Conservation (phyloP, 2,329 filamentous ascomycete species). For the Bipolaris gigantea region DNA sequence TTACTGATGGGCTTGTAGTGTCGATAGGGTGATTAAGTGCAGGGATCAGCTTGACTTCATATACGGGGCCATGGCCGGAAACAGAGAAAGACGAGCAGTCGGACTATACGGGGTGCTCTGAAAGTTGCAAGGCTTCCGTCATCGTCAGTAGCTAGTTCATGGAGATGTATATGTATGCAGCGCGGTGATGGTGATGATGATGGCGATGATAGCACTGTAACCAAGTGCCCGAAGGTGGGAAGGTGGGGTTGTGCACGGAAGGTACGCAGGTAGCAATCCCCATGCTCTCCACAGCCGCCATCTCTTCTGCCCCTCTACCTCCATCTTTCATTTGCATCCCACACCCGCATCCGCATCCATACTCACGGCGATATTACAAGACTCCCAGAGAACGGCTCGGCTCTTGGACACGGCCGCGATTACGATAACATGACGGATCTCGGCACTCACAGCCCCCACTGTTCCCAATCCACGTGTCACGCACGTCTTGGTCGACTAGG, state of each 20-base stretch:
- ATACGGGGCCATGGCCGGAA: not conserved
- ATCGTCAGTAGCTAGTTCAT: too few species aligned
- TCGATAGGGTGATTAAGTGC: not conserved
- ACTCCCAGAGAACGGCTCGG: too few species aligned
- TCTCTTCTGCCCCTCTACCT: too few species aligned
- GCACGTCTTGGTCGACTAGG: not conserved
- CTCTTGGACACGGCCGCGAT: too few species aligned
- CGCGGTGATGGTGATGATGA: not conserved
- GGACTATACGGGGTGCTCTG: too few species aligned
- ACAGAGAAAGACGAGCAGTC: not conserved
- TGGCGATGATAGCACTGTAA: too few species aligned
- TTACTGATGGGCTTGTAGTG: not conserved
- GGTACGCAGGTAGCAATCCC: not conserved
- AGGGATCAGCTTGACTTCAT: not conserved
- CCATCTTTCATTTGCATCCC: too few species aligned
- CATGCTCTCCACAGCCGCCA: too few species aligned
- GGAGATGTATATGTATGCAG: too few species aligned
- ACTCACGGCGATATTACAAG: too few species aligned
- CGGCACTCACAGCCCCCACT: not conserved
- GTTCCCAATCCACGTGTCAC: slow-evolving; percentile 1
- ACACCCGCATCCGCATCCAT: too few species aligned
- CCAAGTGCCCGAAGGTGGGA: not conserved
- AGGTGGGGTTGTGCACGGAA: not conserved
- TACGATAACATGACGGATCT: not conserved
- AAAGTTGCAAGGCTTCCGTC: not conserved